Evolutionary conservation across 2,329 filamentous ascomycete genomes (phyloP).

Genomic region (Pseudopithomyces chartarum): DNA sequence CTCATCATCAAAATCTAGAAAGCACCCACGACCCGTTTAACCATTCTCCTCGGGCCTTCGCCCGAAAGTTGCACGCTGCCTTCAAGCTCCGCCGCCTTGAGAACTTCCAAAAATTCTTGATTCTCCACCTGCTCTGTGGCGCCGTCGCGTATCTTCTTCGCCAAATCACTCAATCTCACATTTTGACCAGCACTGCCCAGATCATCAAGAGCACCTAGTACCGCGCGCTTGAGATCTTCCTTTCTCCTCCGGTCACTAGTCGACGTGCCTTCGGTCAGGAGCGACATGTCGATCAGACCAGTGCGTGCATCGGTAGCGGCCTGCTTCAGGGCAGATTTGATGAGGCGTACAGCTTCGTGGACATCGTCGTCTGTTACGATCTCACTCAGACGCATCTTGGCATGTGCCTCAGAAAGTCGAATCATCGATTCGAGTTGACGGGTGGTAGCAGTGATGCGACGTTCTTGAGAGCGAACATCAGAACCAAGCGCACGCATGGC

Average conservation of each 20-base stretch:
- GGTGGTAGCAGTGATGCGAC: slow-evolving; percentile 96
- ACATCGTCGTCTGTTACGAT: slow-evolving; percentile 84
- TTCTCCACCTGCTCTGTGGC: slow-evolving; percentile 67
- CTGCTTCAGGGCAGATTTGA: slow-evolving; percentile 92
- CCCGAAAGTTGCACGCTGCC: slow-evolving; percentile 79
- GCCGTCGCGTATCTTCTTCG: slow-evolving; percentile 69
- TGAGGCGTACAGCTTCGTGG: slow-evolving; percentile 86
- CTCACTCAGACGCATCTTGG: slow-evolving; percentile 88
- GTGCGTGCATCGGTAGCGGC: slow-evolving; percentile 91
- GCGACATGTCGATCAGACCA: slow-evolving; percentile 93
- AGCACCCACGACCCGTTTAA: slow-evolving; percentile 68
- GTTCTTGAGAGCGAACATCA: slow-evolving; percentile 76
- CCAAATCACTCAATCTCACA: slow-evolving; percentile 79
- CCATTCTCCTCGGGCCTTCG: slow-evolving; percentile 80
- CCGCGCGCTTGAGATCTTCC: slow-evolving; percentile 81
- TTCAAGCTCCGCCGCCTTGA: slow-evolving; percentile 82
- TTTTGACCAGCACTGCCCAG: slow-evolving; percentile 64
- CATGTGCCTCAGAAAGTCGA: slow-evolving; percentile 91
- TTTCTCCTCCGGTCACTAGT: slow-evolving; percentile 82
- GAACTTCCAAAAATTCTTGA: slow-evolving; percentile 80
- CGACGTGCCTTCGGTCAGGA: slow-evolving; percentile 92
- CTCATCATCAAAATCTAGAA: slow-evolving; percentile 23
- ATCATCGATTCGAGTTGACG: slow-evolving; percentile 99
- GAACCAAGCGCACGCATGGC: slow-evolving; percentile 90
- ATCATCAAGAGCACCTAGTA: slow-evolving; percentile 79